Conservation (phyloP, 768 basidiomycete genomes). For the Phaeotremella fagi region DNA sequence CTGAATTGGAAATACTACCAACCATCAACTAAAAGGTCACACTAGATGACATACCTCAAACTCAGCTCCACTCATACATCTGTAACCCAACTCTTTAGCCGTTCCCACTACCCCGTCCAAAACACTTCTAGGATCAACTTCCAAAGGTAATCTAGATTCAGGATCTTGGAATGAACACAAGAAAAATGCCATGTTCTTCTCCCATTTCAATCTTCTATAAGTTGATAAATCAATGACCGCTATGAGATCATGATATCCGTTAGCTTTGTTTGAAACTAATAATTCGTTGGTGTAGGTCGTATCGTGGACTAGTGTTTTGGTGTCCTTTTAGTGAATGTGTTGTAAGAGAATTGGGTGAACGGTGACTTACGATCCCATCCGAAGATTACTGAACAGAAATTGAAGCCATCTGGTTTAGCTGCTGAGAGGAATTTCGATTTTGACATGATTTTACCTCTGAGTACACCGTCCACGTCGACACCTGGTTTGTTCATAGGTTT, state of each 20-base stretch:
- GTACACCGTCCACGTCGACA: constrained; percentile 73
- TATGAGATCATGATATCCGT: constrained; percentile 85
- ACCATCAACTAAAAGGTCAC: not conserved
- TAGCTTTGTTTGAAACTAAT: constrained; percentile 80
- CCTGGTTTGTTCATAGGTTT: constrained; percentile 21
- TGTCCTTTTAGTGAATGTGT: constrained; percentile 34
- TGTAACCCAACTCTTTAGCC: constrained; percentile 52
- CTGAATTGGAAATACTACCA: constrained; percentile 38
- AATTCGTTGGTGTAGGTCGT: constrained; percentile 76
- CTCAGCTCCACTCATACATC: constrained; percentile 81
- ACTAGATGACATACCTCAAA: constrained; percentile 66
- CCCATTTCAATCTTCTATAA: constrained; percentile 86
- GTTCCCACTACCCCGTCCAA: constrained; percentile 59
- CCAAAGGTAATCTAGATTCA: constrained; percentile 69
- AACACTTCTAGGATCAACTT: constrained; percentile 81
- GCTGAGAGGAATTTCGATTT: constrained; percentile 86
- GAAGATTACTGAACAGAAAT: constrained; percentile 89
- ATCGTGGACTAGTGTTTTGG: constrained; percentile 93
- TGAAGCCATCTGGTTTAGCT: constrained; percentile 69
- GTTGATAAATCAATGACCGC: constrained; percentile 82
- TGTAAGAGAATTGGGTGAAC: constrained; percentile 16
- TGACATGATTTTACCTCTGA: constrained; percentile 91
- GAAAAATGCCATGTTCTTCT: constrained; percentile 87
- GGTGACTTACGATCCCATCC: constrained; percentile 37
- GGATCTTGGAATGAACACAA: constrained; percentile 86